Evolutionary conservation across 1,139 yeast genomes (phyloP), one percentile per base, ranked within the genome.

Genomic region (Hansenula sp.): DNA sequence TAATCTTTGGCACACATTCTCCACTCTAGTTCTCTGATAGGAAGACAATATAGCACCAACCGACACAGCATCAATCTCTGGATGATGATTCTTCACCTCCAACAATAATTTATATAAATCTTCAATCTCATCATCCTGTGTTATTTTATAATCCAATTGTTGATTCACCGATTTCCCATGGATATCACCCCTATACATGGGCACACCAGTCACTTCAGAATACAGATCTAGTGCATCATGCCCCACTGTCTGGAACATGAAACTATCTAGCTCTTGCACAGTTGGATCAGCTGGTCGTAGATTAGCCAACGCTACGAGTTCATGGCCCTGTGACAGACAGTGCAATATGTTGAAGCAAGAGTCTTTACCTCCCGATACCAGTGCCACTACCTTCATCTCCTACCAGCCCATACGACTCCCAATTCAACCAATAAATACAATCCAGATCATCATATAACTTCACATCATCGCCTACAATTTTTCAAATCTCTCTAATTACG

Each of bases 231-330:
- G 71, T 4, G 87, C 77, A 50, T 84, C 88, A 60, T 85, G 94
- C 0, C 98, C 98, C n/a, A 92, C 98, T 0, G 98, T 92, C 62
- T 92, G 98, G 62, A 87, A 92, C 98, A 92, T 92, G 60, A 84
- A 92, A 41, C 96, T 86, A 62, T 92, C 97, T 44, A 92, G 68
- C 60, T 92, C 98, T 43, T 67, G 70, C n/a, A 59, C 55, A 1
- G 44, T 24, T 17, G 62, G 62, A 16, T 66, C 62, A 3, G 50
- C 46, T 2, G 98, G 98, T 54, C 79, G 79, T 44, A 92, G 63
- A 55, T 92, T 92, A 0, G 89, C 98, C 38, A 92, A 62, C 0
- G 96, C 96, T 0, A 76, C 75, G 12, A 92, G 66, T 53, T 86
- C 85, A 64, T 92, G 98, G 6, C 95, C 95, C 44, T 84, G 79